These are phyloP conservation scores for Euphorbia lathyris DNA, from an alignment of 345 rosid species.

Conservation along the genomic window DNA sequence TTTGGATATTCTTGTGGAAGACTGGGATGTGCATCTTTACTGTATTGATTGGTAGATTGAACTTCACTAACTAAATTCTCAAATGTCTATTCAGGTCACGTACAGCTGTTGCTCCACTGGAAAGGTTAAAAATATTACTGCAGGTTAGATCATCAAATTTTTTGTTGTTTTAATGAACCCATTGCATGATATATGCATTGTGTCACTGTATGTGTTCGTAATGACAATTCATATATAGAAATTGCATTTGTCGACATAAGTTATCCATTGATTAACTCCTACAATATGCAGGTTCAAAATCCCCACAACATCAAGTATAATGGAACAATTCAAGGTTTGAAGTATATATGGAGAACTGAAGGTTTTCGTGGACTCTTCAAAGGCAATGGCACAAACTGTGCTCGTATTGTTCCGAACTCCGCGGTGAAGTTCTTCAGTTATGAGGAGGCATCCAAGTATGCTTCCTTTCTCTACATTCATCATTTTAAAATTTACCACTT, in stretches of 20 bases:
- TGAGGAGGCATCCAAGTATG: conserved; percentile 88
- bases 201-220: not conserved
- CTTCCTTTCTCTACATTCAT: not conserved
- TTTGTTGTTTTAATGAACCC: not conserved
- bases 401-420: conserved; percentile 86
- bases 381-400: conserved; percentile 97
- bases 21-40: not conserved
- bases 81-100: conserved; percentile 54
- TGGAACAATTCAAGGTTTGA: conserved; percentile 84
- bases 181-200: not conserved
- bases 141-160: conserved; percentile 36
- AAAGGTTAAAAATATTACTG: conserved; percentile 86
- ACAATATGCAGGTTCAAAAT: conserved; percentile 67
- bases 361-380: conserved; percentile 82
- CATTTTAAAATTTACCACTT: not conserved
- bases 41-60: not conserved
- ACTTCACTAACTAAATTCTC: not conserved
- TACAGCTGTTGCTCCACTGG: conserved; percentile 95
- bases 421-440: conserved; percentile 94
- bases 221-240: not conserved
- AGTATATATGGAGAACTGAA: conserved; percentile 78
- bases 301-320: conserved; percentile 74
- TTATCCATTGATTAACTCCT: conserved; percentile 15
- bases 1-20: not conserved
- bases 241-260: not conserved